Percentiles rank a stretch among this genome's conserved stretches.
These are phyloP conservation scores for Hydnomerulius pinastri DNA, from an alignment of 768 basidiomycete species.

Conservation along the genomic window DNA sequence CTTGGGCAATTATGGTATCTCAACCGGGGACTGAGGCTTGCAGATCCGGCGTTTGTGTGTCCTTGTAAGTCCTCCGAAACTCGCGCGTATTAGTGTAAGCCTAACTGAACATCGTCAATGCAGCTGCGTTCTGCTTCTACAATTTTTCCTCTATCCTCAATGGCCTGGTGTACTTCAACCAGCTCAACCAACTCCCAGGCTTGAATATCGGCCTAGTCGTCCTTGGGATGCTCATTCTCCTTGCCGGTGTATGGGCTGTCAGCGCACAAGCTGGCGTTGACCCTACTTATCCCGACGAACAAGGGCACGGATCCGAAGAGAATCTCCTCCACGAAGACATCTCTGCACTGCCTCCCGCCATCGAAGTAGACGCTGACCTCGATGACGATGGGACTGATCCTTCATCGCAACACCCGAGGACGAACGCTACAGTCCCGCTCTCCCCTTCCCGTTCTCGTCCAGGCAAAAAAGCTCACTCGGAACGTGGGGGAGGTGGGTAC, in stretches of 20 bases:
- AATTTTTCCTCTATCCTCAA: conserved; percentile 91
- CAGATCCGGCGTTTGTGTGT: conserved; percentile 84
- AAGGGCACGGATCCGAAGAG: conserved; percentile 19
- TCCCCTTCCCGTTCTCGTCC: background rate
- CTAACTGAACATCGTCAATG: background rate
- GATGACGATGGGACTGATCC: background rate
- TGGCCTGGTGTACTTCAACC: conserved; percentile 87
- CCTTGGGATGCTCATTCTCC: conserved; percentile 73
- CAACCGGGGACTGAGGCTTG: conserved; percentile 76
- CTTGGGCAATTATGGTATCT: conserved; percentile 84
- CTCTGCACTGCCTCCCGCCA: background rate
- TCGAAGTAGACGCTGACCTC: background rate
- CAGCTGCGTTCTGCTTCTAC: conserved; percentile 93
- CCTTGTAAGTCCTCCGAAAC: conserved; percentile 71
- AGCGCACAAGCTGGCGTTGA: conserved; percentile 67
- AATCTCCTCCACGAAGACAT: background rate
- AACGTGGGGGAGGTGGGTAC: background rate
- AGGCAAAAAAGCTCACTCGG: background rate
- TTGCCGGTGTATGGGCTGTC: conserved; percentile 90
- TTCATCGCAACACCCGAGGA: background rate
- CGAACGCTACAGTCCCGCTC: background rate
- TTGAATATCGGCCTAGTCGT: conserved; percentile 75
- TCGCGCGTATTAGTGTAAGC: background rate
- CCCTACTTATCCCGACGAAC: conserved; percentile 51
- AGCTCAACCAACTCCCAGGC: conserved; percentile 69